phyloP scores from a whole-genome alignment of 371 early-diverging fungal genomes.

The Circinella minor region DNA sequence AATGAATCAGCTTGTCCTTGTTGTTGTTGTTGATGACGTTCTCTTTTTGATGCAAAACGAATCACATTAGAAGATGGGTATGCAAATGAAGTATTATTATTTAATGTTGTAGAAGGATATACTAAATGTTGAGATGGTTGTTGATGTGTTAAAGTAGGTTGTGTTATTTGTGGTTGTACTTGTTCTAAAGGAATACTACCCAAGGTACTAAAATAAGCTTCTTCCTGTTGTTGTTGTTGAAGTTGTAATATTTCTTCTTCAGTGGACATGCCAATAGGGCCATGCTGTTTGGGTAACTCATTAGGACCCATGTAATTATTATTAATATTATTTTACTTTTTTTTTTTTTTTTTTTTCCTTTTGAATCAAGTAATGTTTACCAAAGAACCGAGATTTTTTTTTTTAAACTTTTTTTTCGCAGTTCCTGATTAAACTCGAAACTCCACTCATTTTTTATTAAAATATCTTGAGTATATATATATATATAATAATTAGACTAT shows the following conservation, averaged over 20 bases:
- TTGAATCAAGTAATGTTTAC: neutral
- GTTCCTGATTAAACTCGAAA: too few relatives aligned
- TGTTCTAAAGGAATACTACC: neutral
- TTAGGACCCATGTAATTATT: neutral
- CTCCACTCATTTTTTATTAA: too few relatives aligned
- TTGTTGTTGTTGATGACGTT: constrained; percentile 1
- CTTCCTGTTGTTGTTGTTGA: neutral
- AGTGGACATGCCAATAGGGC: neutral
- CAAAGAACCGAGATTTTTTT: too few relatives aligned
- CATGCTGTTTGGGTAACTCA: neutral
- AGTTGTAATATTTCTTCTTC: neutral
- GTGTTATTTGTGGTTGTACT: too few relatives aligned
- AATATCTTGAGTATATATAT: too few relatives aligned
- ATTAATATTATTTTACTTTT: too few relatives aligned
- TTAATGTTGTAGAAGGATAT: neutral
- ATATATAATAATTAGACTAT: too few relatives aligned
- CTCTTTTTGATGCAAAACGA: constrained; percentile 17
- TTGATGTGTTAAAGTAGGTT: neutral
- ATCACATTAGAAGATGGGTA: constrained; percentile 18
- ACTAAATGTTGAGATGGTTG: neutral
- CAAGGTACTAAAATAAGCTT: neutral
- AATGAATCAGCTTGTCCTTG: constrained; percentile 13
- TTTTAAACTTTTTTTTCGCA: too few relatives aligned
- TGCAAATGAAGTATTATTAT: constrained; percentile 9
- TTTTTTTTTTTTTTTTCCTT: neutral